Conservation (phyloP, 2,329 filamentous ascomycete species). For the Ophiostoma sp. region DNA sequence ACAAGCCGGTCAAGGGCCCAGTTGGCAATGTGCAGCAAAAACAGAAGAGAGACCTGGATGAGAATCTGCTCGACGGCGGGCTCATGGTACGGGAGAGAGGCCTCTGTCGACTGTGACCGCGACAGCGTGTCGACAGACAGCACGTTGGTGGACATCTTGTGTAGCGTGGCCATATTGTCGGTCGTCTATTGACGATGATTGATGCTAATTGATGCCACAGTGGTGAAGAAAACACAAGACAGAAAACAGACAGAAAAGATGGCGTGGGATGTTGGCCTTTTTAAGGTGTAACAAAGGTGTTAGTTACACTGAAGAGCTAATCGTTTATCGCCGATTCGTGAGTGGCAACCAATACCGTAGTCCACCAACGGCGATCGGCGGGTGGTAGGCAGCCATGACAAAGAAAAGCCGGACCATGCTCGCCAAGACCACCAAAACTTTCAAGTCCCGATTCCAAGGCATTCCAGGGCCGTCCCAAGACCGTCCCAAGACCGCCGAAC, state of each 20-base stretch:
- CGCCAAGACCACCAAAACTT: background rate
- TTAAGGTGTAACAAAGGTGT: too few species aligned
- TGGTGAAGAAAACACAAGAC: background rate
- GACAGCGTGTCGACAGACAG: background rate
- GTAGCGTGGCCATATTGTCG: background rate
- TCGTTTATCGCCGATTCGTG: too few species aligned
- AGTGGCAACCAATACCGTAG: background rate
- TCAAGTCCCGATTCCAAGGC: background rate
- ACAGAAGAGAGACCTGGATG: slow-evolving; percentile 60
- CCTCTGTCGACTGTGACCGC: background rate
- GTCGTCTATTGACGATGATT: too few species aligned
- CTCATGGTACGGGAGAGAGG: slow-evolving; percentile 55
- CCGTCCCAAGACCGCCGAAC: background rate
- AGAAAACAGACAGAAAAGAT: background rate
- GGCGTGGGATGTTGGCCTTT: background rate
- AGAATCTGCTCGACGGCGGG: slow-evolving; percentile 61
- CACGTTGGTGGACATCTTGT: background rate
- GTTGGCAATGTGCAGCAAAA: slow-evolving; percentile 62
- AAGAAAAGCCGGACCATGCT: too few species aligned
- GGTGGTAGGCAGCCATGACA: background rate
- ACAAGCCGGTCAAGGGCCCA: slow-evolving; percentile 57
- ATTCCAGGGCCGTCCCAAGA: too few species aligned
- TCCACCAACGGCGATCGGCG: background rate
- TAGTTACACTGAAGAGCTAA: too few species aligned
- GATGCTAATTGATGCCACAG: background rate